These are phyloP conservation scores for Perkinsus marinus DNA, from an alignment of 169 alveolate species.

Conservation along the genomic window DNA sequence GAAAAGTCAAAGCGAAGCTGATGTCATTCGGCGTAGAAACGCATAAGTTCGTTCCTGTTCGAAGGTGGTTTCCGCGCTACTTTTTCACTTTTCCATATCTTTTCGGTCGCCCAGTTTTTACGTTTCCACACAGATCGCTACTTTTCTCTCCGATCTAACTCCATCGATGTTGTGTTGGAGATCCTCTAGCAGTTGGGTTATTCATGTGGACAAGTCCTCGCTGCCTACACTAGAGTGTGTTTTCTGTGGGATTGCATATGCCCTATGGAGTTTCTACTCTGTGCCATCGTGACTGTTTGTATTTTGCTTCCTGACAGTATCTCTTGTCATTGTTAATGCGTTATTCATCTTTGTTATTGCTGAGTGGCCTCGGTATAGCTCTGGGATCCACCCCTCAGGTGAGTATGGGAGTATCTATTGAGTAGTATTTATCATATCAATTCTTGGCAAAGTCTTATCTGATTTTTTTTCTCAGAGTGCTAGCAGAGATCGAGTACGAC, in stretches of 20 bases:
- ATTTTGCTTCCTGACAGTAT: background rate
- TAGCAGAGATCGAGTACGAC: background rate
- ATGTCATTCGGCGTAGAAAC: background rate
- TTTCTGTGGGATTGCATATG: background rate
- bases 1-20: background rate
- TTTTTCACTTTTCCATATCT: too few relatives aligned
- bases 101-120: too few relatives aligned
- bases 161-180: too few relatives aligned
- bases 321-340: background rate
- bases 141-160: too few relatives aligned
- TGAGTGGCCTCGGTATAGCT: background rate
- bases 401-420: background rate
- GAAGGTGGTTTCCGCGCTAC: too few relatives aligned
- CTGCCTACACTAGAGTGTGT: too few relatives aligned
- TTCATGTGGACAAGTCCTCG: background rate
- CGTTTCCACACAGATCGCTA: too few relatives aligned
- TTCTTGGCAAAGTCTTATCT: too few relatives aligned
- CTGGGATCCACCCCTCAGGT: background rate
- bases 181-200: background rate
- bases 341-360: background rate
- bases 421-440: too few relatives aligned
- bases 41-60: too few relatives aligned
- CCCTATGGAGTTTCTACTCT: background rate
- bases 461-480: background rate
- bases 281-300: background rate